Evolutionary conservation across 345 rosid species (phyloP), one percentile per base, ranked within the genome.

Genomic region (Balakata baccata): DNA sequence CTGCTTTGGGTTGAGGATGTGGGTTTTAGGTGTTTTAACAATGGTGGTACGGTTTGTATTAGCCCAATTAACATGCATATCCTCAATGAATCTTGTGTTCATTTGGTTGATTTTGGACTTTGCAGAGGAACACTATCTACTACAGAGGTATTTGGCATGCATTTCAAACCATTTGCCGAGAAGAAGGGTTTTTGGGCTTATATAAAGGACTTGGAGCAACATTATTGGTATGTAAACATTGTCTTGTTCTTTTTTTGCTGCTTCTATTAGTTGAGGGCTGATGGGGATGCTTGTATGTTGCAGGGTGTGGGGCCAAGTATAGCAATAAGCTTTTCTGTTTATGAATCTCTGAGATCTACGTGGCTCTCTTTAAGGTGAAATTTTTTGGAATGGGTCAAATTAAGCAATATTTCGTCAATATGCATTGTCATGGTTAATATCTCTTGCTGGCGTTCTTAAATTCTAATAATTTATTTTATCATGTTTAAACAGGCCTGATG

Each of bases 121-220:
- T 78, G 79, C 90, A 95, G 99, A 92, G 92, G 67, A 92, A 89
- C 46, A 84, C 82, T 18, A 73, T 85, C 6, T 95, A 95, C 81
- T 95, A 95, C 77, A 86, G 88, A 56, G 98, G 97, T 74, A 86
- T 95, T 5, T 82, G 85, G 81, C 92, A 95, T 89, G 79, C 98
- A 68, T 81, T 95, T 70, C 84, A 68, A 70, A 90, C 97, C 56
- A 95, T 95, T 50, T 75, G 74, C 84, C 66, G 70, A 54, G 97
- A 95, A 16, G 99, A 95, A 82, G 98, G 97, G 64, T 70, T 84
- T 76, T 81, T 85, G 63, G 98, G 99, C 37, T 87, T 95, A 62
- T 91, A 95, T 81, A 95, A 89, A 75, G 99, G 99, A 81, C 94
- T 92, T 37, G 96, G 98, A 76, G 87, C 98, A 60, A 95, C 98